phyloP scores from a whole-genome alignment of 2,329 filamentous ascomycete genomes.

The Metarhizium humberi region DNA sequence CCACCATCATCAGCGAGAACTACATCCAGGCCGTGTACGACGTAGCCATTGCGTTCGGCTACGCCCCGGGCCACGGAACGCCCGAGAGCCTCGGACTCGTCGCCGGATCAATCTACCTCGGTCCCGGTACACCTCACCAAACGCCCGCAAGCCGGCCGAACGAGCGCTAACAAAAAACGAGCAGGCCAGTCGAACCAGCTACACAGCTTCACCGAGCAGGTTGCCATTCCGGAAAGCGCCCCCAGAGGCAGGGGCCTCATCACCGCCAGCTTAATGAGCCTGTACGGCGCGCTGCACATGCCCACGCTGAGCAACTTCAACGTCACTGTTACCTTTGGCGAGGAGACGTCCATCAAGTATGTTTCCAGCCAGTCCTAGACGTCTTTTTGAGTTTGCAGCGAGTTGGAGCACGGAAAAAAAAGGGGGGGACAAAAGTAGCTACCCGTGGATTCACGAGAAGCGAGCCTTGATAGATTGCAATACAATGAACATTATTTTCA shows the following conservation, averaged over 20 bases:
- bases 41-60: constrained; percentile 34
- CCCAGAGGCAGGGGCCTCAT: constrained; percentile 14
- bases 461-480: too few species aligned
- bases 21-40: constrained; percentile 36
- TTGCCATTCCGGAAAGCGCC: constrained; percentile 16
- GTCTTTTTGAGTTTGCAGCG: neutral
- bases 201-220: constrained; percentile 14
- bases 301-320: constrained; percentile 16
- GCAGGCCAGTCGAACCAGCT: constrained; percentile 17
- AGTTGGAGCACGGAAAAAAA: too few species aligned
- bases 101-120: constrained; percentile 24
- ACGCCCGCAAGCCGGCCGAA: neutral
- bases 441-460: too few species aligned
- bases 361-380: constrained; percentile 5
- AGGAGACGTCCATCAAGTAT: constrained; percentile 14
- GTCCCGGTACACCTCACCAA: constrained; percentile 17
- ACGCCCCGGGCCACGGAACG: constrained; percentile 15
- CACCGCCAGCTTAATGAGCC: constrained; percentile 17
- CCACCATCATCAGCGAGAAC: constrained; percentile 28
- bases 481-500: too few species aligned
- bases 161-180: neutral
- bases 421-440: too few species aligned
- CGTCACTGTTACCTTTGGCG: constrained; percentile 16
- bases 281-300: constrained; percentile 15
- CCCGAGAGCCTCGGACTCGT: constrained; percentile 20